Base-by-base conservation (phyloP, 2,329 filamentous ascomycete species). In the Zasmidium angulare region DNA sequence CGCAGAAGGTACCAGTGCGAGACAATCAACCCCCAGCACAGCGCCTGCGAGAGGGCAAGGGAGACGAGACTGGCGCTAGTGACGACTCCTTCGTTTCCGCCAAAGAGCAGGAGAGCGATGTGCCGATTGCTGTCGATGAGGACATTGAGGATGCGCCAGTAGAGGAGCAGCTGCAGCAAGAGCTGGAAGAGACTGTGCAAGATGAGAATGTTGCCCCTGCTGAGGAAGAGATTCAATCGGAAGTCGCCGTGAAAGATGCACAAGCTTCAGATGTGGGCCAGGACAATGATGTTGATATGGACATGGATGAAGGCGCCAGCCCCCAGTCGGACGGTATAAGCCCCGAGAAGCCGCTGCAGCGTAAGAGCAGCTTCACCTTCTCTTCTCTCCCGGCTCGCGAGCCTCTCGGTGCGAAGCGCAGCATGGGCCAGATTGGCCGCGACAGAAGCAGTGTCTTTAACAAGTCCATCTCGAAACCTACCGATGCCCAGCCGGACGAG, bases 311-410 rank as follows among this genome's bases (percentile, higher is more conserved):
- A 43, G 84, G 68, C 50, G 6, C 36, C 3, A 65, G 61, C 11
- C 62, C 62, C 14, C 84, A 61, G 76, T 77, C 62, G 9, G 66
- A 68, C 40, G 56, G 79, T 0, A 91, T 89, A 0, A 93, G 89
- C 66, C 90, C 90, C 0, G 86, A 89, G 51, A 84, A 90, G 66
- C 89, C 89, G 1, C 81, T 90, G 26, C 84, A 96, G 66, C 88
- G 93, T 61, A 98, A 98, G 81, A 96, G 93, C 76, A 98, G 93
- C 73, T 82, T 99, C 61, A 96, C 90, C 60, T 98, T 99, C 77
- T 91, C 95, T 40, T 91, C 95, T 19, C 81, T 99, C 12, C 95
- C 95, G 26, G 93, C 93, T 2, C 85, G 95, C 62, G 93, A 98
- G 70, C 93, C 93, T 36, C 80, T 98, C 54, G 86, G 87, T 29